Base-by-base conservation (phyloP, 257 asterid genomes). In the Eustoma russellianum region DNA sequence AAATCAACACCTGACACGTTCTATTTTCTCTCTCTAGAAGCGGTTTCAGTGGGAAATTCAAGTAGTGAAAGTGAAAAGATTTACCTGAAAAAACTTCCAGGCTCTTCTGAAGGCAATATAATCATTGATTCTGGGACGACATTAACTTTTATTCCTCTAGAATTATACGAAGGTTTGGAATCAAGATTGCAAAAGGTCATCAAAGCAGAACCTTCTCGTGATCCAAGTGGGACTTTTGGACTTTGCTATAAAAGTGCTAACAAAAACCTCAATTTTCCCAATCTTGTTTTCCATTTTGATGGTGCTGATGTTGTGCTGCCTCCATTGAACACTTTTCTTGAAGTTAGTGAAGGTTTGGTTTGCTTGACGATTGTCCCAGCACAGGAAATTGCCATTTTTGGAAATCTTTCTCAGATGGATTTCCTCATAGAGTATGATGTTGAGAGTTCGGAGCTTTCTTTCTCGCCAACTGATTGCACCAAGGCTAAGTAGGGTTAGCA, bases 71-170 rank as follows among this genome's bases (percentile, higher is more conserved):
- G 44, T 60, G 7, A 12, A n/a, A 10, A 12, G 15, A 11, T 56
- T 7, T 17, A 5, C 0, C 5, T 18, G 3, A 15, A n/a, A 5
- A 1, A 3, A 0, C 7, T 15, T 24, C 14, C 18, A 6, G 33
- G 41, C 0, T 0, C 19, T 2, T 34, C 7, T 1, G 56, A 67
- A 10, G 81, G 82, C 0, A 79, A 85, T 54, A 77, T 85, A 2
- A 66, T 85, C 12, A 67, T 85, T 17, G 92, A 85, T 62, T 85
- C 94, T 0, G 94, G 88, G 12, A 73, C 92, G 3, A 75, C 84
- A 0, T 19, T 85, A 48, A 82, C 83, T 0, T 60, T 52, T 8
- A 16, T 85, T 8, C 84, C 86, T 0, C 0, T 13, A 0, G 52
- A 66, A 0, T 6, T 77, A 0, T 79, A 77, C 68, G 7, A 38